Evolutionary conservation across 2,329 filamentous ascomycete species (phyloP), one percentile per base, ranked within the genome.

Genomic region (Stachybotrys chartarum): DNA sequence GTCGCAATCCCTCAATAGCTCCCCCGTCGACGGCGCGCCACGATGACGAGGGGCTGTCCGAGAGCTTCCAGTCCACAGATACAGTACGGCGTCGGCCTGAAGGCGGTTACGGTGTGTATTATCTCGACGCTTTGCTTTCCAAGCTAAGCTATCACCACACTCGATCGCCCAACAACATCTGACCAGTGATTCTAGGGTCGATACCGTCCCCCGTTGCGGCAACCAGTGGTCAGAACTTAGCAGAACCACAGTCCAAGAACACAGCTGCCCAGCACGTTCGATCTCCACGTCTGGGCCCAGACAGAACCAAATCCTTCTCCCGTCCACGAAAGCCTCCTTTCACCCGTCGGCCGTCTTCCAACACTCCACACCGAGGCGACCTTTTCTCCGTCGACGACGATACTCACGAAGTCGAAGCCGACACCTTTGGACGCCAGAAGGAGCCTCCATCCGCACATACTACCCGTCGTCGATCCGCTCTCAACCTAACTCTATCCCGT

Each of bases 351-450:
- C 79, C 86, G 56, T 93, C 90, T 1, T 91, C 90, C 30, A 89
- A 82, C 55, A 84, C 84, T 46, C 91, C 91, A 3, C 84, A 93
- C 67, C 87, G 90, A 54, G 90, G 92, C 32, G 88, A 89, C 59
- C 80, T 93, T 57, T 97, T 96, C 73, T 97, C 92, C 0, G 90
- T 90, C 51, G 92, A 97, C 67, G 93, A 97, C 69, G 91, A 91
- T 66, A 78, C 85, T 30, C 80, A 84, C 60, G 93, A 97, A 70
- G 84, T 96, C 18, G 86, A 90, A 66, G 82, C 83, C 58, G 88
- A 91, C 64, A 73, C 80, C 58, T 73, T 72, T 49, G 75, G 70
- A 57, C 75, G 79, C 61, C 75, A 82, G 56, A 70, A 68, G 7
- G 66, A 63, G 14, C 49, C 44, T 30, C 62, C 65, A 44, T 66